Conservation (phyloP, 192 early-diverging fungal genomes). For the Coemansia sp. region DNA sequence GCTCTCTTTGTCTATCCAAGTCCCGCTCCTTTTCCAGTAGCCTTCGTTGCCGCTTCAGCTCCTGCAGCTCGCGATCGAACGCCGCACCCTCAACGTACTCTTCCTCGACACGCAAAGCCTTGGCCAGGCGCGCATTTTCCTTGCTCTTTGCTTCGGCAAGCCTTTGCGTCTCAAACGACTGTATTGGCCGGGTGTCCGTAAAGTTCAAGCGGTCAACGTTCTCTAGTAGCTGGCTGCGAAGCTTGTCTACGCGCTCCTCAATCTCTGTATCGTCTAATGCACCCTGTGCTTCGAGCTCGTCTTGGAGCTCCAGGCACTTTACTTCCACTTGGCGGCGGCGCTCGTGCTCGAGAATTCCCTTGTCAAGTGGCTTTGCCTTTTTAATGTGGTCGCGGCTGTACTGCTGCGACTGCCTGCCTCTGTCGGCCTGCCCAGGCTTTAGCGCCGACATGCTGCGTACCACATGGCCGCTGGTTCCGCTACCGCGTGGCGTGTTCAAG, state of each 20-base stretch:
- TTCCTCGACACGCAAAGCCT: constrained; percentile 66
- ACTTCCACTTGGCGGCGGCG: constrained; percentile 86
- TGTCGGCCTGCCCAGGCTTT: constrained; percentile 61
- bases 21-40: constrained; percentile 30
- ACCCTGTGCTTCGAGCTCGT: constrained; percentile 75
- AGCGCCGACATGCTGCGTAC: constrained; percentile 83
- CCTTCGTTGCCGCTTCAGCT: constrained; percentile 46
- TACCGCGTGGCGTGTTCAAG: constrained; percentile 73
- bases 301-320: constrained; percentile 75
- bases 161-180: constrained; percentile 69
- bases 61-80: constrained; percentile 65
- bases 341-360: constrained; percentile 75
- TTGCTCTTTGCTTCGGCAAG: constrained; percentile 66
- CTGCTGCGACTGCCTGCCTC: not conserved
- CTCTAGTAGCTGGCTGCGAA: constrained; percentile 60
- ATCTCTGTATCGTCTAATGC: constrained; percentile 61
- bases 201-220: constrained; percentile 48
- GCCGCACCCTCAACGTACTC: constrained; percentile 72
- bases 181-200: constrained; percentile 12
- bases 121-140: constrained; percentile 63
- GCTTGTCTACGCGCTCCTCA: constrained; percentile 59
- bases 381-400: constrained; percentile 48
- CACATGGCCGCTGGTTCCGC: constrained; percentile 95
- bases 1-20: not conserved
- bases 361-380: constrained; percentile 34